Percentiles rank a stretch among this genome's conserved stretches.
Evolutionary conservation across 169 alveolate species (phyloP).

Genomic region (Theileria equi): DNA sequence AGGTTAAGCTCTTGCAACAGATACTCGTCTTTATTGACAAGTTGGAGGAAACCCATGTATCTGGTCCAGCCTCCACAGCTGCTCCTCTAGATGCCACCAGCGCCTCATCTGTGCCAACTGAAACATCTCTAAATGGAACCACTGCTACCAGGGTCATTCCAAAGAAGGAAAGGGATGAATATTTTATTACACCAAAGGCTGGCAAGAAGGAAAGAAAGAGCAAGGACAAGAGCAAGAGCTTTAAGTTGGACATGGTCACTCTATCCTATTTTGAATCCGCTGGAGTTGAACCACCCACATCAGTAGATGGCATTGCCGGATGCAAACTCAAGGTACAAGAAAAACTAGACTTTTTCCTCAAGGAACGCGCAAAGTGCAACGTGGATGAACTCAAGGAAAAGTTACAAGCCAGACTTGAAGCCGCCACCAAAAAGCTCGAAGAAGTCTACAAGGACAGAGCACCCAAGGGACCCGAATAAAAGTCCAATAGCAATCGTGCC

Average conservation of each 20-base stretch:
- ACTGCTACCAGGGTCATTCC: conserved; percentile 33
- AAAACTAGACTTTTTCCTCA: conserved; percentile 61
- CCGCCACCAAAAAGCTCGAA: conserved; percentile 49
- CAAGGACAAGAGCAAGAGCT: conserved; percentile 61
- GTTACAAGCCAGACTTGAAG: conserved; percentile 50
- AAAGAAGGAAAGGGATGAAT: conserved; percentile 60
- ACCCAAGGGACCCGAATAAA: neutral
- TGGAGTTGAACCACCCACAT: conserved; percentile 74
- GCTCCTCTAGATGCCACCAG: neutral
- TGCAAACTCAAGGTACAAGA: conserved; percentile 61
- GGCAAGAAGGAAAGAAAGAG: conserved; percentile 56
- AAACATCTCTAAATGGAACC: neutral
- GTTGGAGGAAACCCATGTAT: conserved; percentile 12
- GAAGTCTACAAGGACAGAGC: conserved; percentile 15
- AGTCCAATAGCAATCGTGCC: conserved; percentile 4
- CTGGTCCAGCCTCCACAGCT: conserved; percentile 5
- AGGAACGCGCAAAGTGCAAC: conserved; percentile 67
- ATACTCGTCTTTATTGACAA: conserved; percentile 39
- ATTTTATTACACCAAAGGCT: conserved; percentile 51
- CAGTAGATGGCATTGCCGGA: conserved; percentile 63
- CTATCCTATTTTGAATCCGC: conserved; percentile 72
- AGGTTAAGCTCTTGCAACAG: conserved; percentile 56
- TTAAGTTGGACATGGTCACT: conserved; percentile 72
- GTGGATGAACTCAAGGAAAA: conserved; percentile 66
- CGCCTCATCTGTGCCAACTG: neutral